Base-by-base conservation (phyloP, 192 early-diverging fungal genomes). In the Thoreauomyces humboldtii region DNA sequence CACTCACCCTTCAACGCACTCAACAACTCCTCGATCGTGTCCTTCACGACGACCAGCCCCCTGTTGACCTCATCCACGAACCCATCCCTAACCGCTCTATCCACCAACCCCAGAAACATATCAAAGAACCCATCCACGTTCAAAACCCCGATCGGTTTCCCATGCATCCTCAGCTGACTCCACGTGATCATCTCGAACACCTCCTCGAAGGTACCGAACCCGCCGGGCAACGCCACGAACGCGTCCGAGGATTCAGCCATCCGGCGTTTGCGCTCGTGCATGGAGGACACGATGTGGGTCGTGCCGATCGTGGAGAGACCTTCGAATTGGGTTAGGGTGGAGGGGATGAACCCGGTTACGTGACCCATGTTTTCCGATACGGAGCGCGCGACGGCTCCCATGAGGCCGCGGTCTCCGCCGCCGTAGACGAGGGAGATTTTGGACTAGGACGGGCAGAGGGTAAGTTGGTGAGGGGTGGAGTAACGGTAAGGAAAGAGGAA, bases 191-290 rank as follows among this genome's bases (percentile, higher is more conserved):
- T 79, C 74, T 95, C 93, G 3, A 93, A 70, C 45, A 94, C 73
- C 69, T 96, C 94, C 65, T 96, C 92, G 69, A 94, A 77, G 0
- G 93, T 96, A 46, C 44, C 91, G 62, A 79, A 88, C 4, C 93
- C 94, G 21, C 94, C 94, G 0, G 94, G 94, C 36, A 96, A 75
- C 14, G 88, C 86, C 22, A 94, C 78, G 61, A 94, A 96, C 3
- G 86, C 91, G 57, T 80, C 74, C 19, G 80, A 67, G 55, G 80
- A 61, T 28, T 89, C 80, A 65, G 77, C 82, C 86, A 96, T 89
- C 67, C 78, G 63, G 21, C 69, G 69, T 72, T 96, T 96, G 55
- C 61, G 50, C 17, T 7, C 17, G 15, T 36, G 61, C 35, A 63
- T 63, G 47, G 15, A 15, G 7, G 29, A 67, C 15, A 95, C 92